A percentile compares a stretch with the other conserved stretches of the same genome.
Evolutionary conservation across 148 eudicot genomes (phyloP).

Genomic region (Persicaria maculosa): DNA sequence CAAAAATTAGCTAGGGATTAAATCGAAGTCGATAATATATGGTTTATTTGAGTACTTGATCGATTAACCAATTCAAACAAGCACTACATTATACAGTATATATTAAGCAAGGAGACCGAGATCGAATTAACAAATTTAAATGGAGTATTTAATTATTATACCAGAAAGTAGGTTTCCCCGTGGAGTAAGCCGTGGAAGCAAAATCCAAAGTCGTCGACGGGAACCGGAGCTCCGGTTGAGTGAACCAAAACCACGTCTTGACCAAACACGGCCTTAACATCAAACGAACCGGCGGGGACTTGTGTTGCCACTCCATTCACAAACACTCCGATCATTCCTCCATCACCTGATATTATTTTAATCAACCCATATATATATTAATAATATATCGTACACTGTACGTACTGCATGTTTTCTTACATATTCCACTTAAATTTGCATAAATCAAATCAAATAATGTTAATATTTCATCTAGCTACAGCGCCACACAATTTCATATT

Average conservation of each 20-base stretch:
- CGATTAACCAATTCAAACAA: too few species aligned
- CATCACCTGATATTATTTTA: slow-evolving; percentile 15
- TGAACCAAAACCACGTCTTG: slow-evolving; percentile 36
- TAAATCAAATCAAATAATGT: too few species aligned
- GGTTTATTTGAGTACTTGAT: too few species aligned
- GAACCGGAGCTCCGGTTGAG: slow-evolving; percentile 45
- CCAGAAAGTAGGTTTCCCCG: slow-evolving; percentile 66
- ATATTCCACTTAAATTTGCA: too few species aligned
- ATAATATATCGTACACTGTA: too few species aligned
- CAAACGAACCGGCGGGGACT: slow-evolving; percentile 40
- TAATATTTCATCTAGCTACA: too few species aligned
- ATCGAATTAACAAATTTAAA: background rate
- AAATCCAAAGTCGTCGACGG: slow-evolving; percentile 36
- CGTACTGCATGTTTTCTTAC: too few species aligned
- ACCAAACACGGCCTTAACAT: slow-evolving; percentile 47
- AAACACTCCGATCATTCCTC: slow-evolving; percentile 40
- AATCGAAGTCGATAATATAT: too few species aligned
- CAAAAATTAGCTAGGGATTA: too few species aligned
- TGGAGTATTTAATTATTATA: background rate
- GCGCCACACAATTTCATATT: too few species aligned
- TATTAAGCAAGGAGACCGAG: background rate
- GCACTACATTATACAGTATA: too few species aligned
- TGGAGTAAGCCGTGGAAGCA: slow-evolving; percentile 35
- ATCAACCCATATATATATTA: background rate
- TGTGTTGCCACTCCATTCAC: slow-evolving; percentile 53